phyloP scores from a whole-genome alignment of 2,329 filamentous ascomycete genomes.

The Zymoseptoria tritici region DNA sequence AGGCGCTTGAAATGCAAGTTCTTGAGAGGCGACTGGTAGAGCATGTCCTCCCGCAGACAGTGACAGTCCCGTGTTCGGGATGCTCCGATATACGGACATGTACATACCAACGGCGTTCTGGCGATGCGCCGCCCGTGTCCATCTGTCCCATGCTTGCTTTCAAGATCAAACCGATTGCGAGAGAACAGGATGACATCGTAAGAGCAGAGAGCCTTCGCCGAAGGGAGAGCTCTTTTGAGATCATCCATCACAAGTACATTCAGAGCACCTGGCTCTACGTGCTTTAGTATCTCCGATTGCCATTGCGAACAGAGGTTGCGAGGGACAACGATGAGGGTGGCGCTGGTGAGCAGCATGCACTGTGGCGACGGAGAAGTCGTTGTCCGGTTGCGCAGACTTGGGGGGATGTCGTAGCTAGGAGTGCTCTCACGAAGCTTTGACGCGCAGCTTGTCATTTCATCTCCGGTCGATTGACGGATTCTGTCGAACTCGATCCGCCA shows the following conservation, averaged over 20 bases:
- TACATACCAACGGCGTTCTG: constrained; percentile 24
- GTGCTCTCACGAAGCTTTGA: constrained; percentile 39
- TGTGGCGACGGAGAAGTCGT: constrained; percentile 35
- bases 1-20: constrained; percentile 76
- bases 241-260: constrained; percentile 55
- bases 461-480: constrained; percentile 40
- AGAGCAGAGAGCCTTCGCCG: constrained; percentile 49
- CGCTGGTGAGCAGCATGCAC: constrained; percentile 56
- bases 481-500: constrained; percentile 61
- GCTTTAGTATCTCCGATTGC: constrained; percentile 71
- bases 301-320: constrained; percentile 79
- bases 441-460: constrained; percentile 47
- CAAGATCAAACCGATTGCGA: constrained; percentile 62
- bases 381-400: constrained; percentile 33
- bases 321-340: constrained; percentile 73
- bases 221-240: constrained; percentile 48
- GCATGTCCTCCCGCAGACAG: constrained; percentile 34
- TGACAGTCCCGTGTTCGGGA: constrained; percentile 39
- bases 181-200: constrained; percentile 77
- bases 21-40: constrained; percentile 56
- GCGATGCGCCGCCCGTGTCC: constrained; percentile 34
- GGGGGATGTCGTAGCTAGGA: constrained; percentile 36
- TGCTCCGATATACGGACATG: constrained; percentile 39
- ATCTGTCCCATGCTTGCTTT: constrained; percentile 49
- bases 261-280: constrained; percentile 55